These are phyloP conservation scores for Kuraishia borneana DNA, from an alignment of 805 yeast genomes.

Conservation along the genomic window DNA sequence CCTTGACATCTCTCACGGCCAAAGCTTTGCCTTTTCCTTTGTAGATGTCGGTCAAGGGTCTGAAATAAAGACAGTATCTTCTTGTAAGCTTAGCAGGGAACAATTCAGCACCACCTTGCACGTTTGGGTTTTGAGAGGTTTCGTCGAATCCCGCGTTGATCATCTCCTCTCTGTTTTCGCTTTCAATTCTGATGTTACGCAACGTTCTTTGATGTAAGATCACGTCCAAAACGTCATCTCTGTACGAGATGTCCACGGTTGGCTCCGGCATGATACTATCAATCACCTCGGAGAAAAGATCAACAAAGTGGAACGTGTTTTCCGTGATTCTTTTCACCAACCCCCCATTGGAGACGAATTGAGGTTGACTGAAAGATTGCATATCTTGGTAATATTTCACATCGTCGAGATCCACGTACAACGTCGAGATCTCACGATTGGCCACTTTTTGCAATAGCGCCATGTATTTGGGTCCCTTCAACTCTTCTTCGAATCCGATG, in stretches of 20 bases:
- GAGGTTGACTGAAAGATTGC: slow-evolving; percentile 6
- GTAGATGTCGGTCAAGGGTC: slow-evolving; percentile 48
- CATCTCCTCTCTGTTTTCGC: slow-evolving; percentile 55
- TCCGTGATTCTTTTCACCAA: slow-evolving; percentile 50
- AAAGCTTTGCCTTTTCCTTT: slow-evolving; percentile 40
- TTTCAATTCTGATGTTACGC: slow-evolving; percentile 64
- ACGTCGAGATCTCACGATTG: slow-evolving; percentile 63
- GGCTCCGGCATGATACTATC: slow-evolving; percentile 84
- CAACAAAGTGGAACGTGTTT: slow-evolving; percentile 73
- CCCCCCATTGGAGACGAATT: slow-evolving; percentile 9
- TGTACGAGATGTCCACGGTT: slow-evolving; percentile 65
- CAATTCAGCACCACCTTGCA: slow-evolving; percentile 26
- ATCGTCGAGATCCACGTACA: slow-evolving; percentile 78
- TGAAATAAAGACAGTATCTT: slow-evolving; percentile 77
- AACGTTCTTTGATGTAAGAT: slow-evolving; percentile 82
- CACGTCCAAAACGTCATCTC: slow-evolving; percentile 88
- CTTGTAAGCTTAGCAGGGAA: slow-evolving; percentile 85
- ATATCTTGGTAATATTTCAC: slow-evolving; percentile 56
- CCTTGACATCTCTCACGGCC: slow-evolving; percentile 86
- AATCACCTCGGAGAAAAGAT: slow-evolving; percentile 60
- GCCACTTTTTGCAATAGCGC: slow-evolving; percentile 66
- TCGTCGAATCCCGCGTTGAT: slow-evolving; percentile 26
- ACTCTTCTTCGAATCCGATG: slow-evolving; percentile 11
- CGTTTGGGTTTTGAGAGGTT: slow-evolving; percentile 9
- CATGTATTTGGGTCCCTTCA: slow-evolving; percentile 63